Conservation (phyloP, 805 yeast genomes). For the Suhomyces pyralidae region DNA sequence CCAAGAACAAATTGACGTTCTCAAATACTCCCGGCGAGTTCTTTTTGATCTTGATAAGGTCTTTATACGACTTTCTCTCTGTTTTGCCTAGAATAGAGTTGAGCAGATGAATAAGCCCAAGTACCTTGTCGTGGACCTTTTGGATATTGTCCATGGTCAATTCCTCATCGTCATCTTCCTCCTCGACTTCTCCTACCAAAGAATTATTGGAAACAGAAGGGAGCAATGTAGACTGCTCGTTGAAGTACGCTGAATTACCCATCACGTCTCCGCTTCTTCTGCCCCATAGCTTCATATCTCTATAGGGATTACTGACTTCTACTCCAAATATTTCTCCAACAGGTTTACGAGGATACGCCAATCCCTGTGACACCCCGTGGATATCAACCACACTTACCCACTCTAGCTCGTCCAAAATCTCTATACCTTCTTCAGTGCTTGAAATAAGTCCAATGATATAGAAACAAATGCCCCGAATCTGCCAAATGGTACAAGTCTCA, state of each 20-base stretch:
- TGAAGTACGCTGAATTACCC: not conserved
- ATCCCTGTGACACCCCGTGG: constrained; percentile 9
- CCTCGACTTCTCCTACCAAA: constrained; percentile 6
- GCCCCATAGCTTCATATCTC: constrained; percentile 13
- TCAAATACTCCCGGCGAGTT: constrained; percentile 52
- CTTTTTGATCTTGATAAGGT: constrained; percentile 52
- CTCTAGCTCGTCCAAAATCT: constrained; percentile 74
- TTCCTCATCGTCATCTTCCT: constrained; percentile 6
- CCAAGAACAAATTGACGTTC: constrained; percentile 50
- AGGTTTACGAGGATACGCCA: constrained; percentile 13
- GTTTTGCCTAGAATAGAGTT: constrained; percentile 39
- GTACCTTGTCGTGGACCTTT: constrained; percentile 19
- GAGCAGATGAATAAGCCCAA: constrained; percentile 47
- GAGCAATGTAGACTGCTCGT: not conserved
- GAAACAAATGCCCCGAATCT: constrained; percentile 73
- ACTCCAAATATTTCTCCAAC: constrained; percentile 16
- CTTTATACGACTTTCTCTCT: constrained; percentile 57
- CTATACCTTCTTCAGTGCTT: constrained; percentile 73
- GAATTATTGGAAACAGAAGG: constrained; percentile 1
- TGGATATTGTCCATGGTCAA: constrained; percentile 1
- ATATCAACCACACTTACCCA: constrained; percentile 46
- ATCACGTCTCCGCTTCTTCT: not conserved
- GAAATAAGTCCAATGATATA: constrained; percentile 74
- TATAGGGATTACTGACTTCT: constrained; percentile 21
- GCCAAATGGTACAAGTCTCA: constrained; percentile 41